Evolutionary conservation across 495 filamentous ascomycete genomes (phyloP).

Genomic region (Podospora fimiseda): DNA sequence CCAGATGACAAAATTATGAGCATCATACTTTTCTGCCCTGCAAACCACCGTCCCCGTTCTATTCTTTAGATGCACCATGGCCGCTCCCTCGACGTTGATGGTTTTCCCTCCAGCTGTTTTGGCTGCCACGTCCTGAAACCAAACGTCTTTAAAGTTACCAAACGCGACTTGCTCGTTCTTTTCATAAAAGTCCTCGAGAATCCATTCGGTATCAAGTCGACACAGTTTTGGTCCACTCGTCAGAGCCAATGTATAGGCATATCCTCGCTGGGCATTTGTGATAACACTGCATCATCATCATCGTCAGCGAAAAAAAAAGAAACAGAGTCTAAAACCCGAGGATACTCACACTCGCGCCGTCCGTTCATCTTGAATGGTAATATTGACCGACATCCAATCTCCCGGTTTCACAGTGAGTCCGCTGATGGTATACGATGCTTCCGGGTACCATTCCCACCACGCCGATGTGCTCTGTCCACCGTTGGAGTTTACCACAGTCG

Average conservation of each 20-base stretch:
- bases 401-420: conserved; percentile 46
- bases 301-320: conserved; percentile 1
- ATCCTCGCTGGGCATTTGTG: conserved; percentile 44
- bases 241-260: conserved; percentile 42
- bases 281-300: conserved; percentile 26
- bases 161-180: conserved; percentile 23
- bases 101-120: conserved; percentile 16
- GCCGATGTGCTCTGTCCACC: conserved; percentile 29
- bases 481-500: conserved; percentile 25
- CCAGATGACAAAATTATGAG: conserved; percentile 17
- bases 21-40: conserved; percentile 20
- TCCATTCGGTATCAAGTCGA: conserved; percentile 32
- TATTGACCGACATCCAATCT: conserved; percentile 47
- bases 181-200: conserved; percentile 34
- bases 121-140: conserved; percentile 28
- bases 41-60: conserved; percentile 16
- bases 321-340: no score
- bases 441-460: conserved; percentile 64
- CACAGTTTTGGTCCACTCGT: conserved; percentile 25
- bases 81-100: conserved; percentile 21
- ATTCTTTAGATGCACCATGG: conserved; percentile 23
- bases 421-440: conserved; percentile 44
- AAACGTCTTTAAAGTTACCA: conserved; percentile 30
- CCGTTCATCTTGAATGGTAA: conserved; percentile 39
- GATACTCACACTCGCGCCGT: conserved; percentile 35